phyloP scores from a whole-genome alignment of 225 moss, liverwort and hornwort species.

The Sphagnum tenellum region DNA sequence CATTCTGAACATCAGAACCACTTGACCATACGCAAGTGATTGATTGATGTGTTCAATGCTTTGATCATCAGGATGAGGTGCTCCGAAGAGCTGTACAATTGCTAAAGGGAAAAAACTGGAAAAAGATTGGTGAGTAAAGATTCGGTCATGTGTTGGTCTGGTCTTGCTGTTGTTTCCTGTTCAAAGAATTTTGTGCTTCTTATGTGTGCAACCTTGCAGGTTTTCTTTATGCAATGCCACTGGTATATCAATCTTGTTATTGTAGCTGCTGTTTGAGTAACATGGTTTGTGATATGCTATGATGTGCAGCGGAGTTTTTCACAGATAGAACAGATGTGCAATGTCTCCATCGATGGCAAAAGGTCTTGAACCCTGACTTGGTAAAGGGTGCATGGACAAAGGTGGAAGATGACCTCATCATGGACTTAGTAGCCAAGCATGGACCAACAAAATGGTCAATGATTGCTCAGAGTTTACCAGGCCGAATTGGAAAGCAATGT shows the following conservation, averaged over 20 bases:
- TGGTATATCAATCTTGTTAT: too few relatives aligned
- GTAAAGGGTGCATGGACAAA: slow-evolving; percentile 95
- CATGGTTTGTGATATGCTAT: neutral
- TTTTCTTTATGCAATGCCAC: too few relatives aligned
- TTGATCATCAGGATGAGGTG: slow-evolving; percentile 66
- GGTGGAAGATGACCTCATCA: slow-evolving; percentile 86
- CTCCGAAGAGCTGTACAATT: slow-evolving; percentile 86
- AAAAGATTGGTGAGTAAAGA: slow-evolving; percentile 71
- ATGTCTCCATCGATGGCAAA: slow-evolving; percentile 89
- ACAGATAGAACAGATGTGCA: slow-evolving; percentile 79
- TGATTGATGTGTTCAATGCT: too few relatives aligned
- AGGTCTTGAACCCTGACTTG: slow-evolving; percentile 79
- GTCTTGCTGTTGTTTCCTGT: too few relatives aligned
- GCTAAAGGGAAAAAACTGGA: slow-evolving; percentile 99
- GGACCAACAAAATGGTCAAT: slow-evolving; percentile 99
- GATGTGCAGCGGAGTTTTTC: slow-evolving; percentile 83
- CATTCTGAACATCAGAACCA: too few relatives aligned
- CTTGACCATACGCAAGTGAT: too few relatives aligned
- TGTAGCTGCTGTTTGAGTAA: too few relatives aligned
- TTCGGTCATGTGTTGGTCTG: too few relatives aligned
- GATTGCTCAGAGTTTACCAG: slow-evolving; percentile 88
- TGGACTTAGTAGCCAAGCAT: slow-evolving; percentile 84
- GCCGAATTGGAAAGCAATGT: slow-evolving; percentile 97
- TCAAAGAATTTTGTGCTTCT: too few relatives aligned
- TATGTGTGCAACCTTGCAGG: too few relatives aligned